Evolutionary conservation across 768 basidiomycete genomes (phyloP).

Genomic region (Fomitopsis serialis): DNA sequence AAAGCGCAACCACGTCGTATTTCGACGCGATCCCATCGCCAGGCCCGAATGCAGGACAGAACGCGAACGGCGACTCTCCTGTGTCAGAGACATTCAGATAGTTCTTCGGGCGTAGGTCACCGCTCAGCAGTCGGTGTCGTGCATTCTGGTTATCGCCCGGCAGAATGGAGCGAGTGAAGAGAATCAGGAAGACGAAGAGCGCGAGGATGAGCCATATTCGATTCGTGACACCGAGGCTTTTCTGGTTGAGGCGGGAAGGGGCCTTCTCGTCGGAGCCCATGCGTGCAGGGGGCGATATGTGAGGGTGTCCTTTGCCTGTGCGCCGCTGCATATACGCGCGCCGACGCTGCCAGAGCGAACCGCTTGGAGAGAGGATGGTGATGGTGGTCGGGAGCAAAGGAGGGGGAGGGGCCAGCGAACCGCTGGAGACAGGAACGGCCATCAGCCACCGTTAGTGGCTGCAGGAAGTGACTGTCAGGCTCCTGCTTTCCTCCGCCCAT

Average conservation of each 20-base stretch:
- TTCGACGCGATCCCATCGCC: slow-evolving; percentile 74
- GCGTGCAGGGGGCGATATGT: slow-evolving; percentile 46
- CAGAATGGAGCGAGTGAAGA: slow-evolving; percentile 51
- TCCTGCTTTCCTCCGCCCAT: neutral
- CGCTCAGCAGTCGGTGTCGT: slow-evolving; percentile 23
- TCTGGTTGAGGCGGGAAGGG: slow-evolving; percentile 47
- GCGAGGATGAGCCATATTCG: slow-evolving; percentile 61
- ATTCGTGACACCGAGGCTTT: slow-evolving; percentile 57
- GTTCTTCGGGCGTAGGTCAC: slow-evolving; percentile 64
- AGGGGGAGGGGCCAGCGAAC: neutral
- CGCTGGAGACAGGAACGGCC: neutral
- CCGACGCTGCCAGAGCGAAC: slow-evolving; percentile 6
- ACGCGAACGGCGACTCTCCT: slow-evolving; percentile 70
- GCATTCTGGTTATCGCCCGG: slow-evolving; percentile 28
- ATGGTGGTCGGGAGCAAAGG: slow-evolving; percentile 5
- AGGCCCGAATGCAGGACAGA: slow-evolving; percentile 86
- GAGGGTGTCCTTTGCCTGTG: slow-evolving; percentile 45
- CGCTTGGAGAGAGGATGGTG: slow-evolving; percentile 4
- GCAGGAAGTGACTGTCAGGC: neutral
- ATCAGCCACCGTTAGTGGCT: neutral
- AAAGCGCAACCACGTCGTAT: slow-evolving; percentile 70
- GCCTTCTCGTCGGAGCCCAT: slow-evolving; percentile 47
- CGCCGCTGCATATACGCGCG: slow-evolving; percentile 53
- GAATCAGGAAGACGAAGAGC: slow-evolving; percentile 48
- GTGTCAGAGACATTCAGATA: slow-evolving; percentile 66